phyloP scores from a whole-genome alignment of 108 stramenopile species.

The Nitzschia sp. region DNA sequence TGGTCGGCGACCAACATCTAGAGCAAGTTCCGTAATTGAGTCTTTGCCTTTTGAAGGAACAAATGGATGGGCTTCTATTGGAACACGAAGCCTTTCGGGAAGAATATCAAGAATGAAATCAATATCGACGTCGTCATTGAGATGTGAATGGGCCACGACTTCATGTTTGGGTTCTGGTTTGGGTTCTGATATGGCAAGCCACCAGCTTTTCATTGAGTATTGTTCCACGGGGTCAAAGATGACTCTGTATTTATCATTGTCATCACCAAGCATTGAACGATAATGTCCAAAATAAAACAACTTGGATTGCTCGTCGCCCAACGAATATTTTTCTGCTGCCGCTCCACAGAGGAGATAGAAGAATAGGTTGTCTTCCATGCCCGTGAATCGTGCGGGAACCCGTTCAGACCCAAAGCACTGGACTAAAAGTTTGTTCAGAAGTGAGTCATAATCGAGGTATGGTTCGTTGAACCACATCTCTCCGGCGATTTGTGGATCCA shows the following conservation, averaged over 20 bases:
- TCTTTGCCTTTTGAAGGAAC: not conserved
- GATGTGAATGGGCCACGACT: too few species aligned
- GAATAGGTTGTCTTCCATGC: not conserved
- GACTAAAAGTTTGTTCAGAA: not conserved
- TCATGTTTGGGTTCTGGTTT: too few species aligned
- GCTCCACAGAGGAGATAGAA: not conserved
- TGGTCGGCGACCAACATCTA: conserved; percentile 32
- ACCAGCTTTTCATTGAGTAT: not conserved
- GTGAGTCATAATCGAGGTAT: not conserved
- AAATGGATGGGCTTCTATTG: not conserved
- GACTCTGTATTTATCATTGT: not conserved
- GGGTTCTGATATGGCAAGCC: not conserved
- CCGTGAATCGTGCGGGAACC: not conserved
- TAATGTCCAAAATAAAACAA: not conserved
- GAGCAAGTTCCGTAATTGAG: conserved; percentile 19
- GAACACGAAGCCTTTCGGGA: not conserved
- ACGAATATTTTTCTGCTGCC: not conserved
- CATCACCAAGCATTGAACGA: not conserved
- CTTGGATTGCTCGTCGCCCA: not conserved
- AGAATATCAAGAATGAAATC: not conserved
- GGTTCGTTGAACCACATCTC: not conserved
- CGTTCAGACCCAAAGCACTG: not conserved
- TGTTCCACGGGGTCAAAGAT: not conserved
- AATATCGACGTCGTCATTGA: not conserved
- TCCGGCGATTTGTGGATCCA: not conserved